Evolutionary conservation across 2,329 filamentous ascomycete species (phyloP).

Genomic region (Aspergillus piperis): DNA sequence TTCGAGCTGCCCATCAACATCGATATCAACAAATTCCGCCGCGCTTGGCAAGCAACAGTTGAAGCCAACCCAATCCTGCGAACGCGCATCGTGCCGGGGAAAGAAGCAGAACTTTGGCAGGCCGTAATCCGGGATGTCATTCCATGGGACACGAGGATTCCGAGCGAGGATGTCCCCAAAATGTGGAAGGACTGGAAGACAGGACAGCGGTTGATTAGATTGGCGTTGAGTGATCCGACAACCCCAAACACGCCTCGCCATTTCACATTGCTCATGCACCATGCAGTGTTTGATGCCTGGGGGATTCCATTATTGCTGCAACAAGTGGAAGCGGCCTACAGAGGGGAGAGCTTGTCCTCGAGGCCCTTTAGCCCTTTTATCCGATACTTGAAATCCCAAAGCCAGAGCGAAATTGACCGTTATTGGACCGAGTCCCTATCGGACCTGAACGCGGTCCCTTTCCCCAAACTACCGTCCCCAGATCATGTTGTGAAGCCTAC

Average conservation of each 20-base stretch:
- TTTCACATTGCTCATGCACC: neutral
- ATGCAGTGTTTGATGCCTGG: neutral
- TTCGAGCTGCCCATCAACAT: slow-evolving; percentile 18
- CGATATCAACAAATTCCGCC: slow-evolving; percentile 4
- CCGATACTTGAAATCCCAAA: neutral
- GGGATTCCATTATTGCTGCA: neutral
- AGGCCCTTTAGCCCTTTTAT: neutral
- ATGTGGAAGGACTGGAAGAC: neutral
- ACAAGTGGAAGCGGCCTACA: neutral
- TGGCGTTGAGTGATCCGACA: neutral
- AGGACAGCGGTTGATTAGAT: neutral
- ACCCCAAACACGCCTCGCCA: too few species aligned
- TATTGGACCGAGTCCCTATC: neutral
- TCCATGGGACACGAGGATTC: neutral
- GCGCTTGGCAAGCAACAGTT: slow-evolving; percentile 21
- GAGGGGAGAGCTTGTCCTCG: neutral
- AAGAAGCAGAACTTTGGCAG: neutral
- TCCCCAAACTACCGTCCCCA: neutral
- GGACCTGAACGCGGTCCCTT: accelerated
- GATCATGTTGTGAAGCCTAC: neutral
- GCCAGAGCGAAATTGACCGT: neutral
- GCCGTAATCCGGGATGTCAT: neutral
- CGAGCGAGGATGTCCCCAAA: neutral
- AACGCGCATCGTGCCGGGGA: slow-evolving; percentile 4
- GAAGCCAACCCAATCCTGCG: slow-evolving; percentile 11